phyloP scores from a whole-genome alignment of 73 alveolate genomes.

The Tetrahymena borealis region DNA sequence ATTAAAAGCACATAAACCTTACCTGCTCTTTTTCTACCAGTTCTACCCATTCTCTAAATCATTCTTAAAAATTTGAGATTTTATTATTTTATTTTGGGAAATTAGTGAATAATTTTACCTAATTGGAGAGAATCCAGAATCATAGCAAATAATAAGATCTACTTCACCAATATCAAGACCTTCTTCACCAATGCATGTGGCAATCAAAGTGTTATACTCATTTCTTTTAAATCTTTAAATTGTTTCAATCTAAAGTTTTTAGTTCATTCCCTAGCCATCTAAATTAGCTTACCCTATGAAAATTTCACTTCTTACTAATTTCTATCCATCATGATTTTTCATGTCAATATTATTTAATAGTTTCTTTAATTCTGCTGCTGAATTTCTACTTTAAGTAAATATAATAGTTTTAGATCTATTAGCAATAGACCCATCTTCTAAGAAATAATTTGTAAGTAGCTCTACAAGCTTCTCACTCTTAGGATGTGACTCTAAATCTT shows the following conservation, averaged over 20 bases:
- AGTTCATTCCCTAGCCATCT: constrained; percentile 40
- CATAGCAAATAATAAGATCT: constrained; percentile 65
- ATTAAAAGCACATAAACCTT: constrained; percentile 53
- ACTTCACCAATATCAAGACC: constrained; percentile 81
- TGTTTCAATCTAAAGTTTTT: constrained; percentile 48
- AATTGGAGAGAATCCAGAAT: constrained; percentile 68
- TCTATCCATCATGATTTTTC: background rate
- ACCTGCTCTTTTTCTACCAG: constrained; percentile 78
- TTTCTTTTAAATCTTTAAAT: constrained; percentile 47
- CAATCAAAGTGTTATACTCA: constrained; percentile 54
- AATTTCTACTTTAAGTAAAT: constrained; percentile 59
- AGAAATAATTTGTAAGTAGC: constrained; percentile 2
- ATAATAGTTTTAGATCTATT: constrained; percentile 51
- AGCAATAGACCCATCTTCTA: background rate
- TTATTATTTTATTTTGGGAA: no score
- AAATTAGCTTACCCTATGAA: constrained; percentile 61
- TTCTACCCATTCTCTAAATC: constrained; percentile 80
- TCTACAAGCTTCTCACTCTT: constrained; percentile 16
- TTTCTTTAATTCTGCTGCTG: constrained; percentile 50
- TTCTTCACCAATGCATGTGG: constrained; percentile 86
- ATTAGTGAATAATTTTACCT: background rate
- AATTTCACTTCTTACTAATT: constrained; percentile 21
- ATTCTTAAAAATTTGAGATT: no score
- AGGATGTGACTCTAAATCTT: constrained; percentile 22
- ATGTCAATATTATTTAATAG: constrained; percentile 35